Conservation (phyloP, 495 filamentous ascomycete species). For the Talaromyces wortmannii region DNA sequence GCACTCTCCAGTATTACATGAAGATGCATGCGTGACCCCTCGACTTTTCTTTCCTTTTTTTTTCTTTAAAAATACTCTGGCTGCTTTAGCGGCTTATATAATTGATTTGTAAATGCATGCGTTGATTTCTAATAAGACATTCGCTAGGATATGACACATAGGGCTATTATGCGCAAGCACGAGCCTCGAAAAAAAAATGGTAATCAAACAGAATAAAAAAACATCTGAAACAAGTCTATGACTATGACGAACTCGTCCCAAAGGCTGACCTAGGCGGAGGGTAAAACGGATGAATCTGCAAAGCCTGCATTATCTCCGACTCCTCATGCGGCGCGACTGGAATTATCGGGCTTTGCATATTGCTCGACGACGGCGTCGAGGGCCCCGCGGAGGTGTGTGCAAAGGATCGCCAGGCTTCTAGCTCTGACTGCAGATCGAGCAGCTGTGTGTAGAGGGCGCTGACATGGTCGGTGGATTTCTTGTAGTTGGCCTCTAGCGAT, state of each 20-base stretch:
- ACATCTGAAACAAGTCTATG: neutral
- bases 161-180: too few species aligned
- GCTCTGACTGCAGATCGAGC: neutral
- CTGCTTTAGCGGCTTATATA: neutral
- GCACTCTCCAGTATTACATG: neutral
- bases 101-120: neutral
- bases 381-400: neutral
- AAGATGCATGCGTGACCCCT: neutral
- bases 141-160: neutral
- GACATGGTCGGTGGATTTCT: constrained; percentile 4
- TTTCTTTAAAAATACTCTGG: neutral
- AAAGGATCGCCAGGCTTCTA: constrained; percentile 3
- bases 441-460: constrained; percentile 3
- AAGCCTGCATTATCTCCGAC: neutral
- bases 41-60: neutral
- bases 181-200: too few species aligned
- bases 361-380: neutral
- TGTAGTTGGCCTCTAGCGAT: neutral
- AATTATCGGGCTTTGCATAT: too few species aligned
- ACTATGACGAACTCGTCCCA: neutral
- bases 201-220: neutral
- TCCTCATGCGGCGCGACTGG: neutral
- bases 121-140: neutral
- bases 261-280: neutral
- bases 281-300: neutral